A percentile compares a stretch with the other conserved stretches of the same genome.
Conservation (phyloP, 169 alveolate species). For the Fabrea salina region DNA sequence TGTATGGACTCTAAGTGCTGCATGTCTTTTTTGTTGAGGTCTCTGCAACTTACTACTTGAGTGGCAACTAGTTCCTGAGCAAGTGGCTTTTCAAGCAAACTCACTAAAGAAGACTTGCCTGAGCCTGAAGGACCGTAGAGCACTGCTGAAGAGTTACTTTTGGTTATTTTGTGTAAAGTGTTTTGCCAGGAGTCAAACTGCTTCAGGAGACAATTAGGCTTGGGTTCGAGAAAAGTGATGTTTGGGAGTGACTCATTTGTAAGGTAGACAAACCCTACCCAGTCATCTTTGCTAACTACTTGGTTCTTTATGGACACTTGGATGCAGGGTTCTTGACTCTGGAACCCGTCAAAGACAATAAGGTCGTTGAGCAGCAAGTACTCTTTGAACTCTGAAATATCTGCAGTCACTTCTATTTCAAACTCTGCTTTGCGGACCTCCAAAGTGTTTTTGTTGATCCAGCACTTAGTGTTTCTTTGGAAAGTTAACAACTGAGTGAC, state of each 20-base stretch:
- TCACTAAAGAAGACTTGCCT: no score
- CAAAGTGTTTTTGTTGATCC: neutral
- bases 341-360: slow-evolving; percentile 4
- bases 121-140: no score
- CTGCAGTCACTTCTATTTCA: neutral
- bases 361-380: neutral
- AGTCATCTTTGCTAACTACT: neutral
- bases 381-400: no score
- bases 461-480: neutral
- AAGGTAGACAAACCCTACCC: neutral
- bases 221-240: no score
- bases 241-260: neutral
- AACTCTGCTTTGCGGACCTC: neutral
- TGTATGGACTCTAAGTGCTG: neutral
- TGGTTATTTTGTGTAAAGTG: no score
- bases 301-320: neutral
- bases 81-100: no score
- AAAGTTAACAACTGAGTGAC: neutral
- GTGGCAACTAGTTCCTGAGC: no score
- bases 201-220: no score
- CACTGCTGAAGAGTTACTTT: no score
- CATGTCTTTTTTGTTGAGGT: neutral
- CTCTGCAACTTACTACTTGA: no score
- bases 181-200: no score
- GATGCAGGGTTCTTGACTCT: neutral